A percentile compares a stretch with the other conserved stretches of the same genome.
Evolutionary conservation across 1,139 yeast genomes (phyloP).

Genomic region (Blastobotrys illinoisensis): DNA sequence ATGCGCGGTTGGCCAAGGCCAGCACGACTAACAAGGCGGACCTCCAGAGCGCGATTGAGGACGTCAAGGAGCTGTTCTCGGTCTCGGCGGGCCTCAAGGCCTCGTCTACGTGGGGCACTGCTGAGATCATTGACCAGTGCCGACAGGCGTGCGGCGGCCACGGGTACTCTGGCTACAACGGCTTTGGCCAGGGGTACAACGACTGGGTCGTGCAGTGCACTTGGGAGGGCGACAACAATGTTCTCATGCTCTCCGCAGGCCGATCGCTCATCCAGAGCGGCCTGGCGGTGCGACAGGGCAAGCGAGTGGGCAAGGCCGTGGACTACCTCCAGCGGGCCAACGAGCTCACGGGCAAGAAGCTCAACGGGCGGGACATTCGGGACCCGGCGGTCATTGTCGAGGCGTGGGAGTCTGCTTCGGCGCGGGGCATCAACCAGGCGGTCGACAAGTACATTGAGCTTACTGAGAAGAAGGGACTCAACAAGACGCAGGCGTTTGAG

Average conservation of each 20-base stretch:
- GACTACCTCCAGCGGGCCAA: constrained; percentile 27
- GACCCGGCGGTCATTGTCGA: constrained; percentile 32
- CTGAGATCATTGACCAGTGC: constrained; percentile 75
- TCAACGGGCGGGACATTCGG: constrained; percentile 28
- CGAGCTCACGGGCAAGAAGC: constrained; percentile 20
- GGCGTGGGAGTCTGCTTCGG: constrained; percentile 40
- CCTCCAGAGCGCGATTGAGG: constrained; percentile 43
- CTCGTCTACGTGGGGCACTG: constrained; percentile 81
- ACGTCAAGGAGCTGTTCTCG: constrained; percentile 72
- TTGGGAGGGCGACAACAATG: constrained; percentile 96
- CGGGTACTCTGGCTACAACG: constrained; percentile 86
- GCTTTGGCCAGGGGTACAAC: constrained; percentile 79
- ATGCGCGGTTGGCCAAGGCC: constrained; percentile 43
- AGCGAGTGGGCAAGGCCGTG: constrained; percentile 28
- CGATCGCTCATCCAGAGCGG: constrained; percentile 36
- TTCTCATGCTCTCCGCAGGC: constrained; percentile 79
- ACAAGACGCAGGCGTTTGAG: constrained; percentile 38
- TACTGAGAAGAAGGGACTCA: constrained; percentile 25
- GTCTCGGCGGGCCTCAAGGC: constrained; percentile 88
- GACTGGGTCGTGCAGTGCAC: constrained; percentile 97
- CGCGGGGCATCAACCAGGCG: constrained; percentile 34
- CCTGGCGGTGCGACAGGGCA: constrained; percentile 29
- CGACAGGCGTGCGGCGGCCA: constrained; percentile 98
- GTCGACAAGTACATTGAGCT: constrained; percentile 26
- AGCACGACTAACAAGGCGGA: constrained; percentile 32